Base-by-base conservation (phyloP, 139 green algal genomes). In the Pycnococcus provasolii region DNA sequence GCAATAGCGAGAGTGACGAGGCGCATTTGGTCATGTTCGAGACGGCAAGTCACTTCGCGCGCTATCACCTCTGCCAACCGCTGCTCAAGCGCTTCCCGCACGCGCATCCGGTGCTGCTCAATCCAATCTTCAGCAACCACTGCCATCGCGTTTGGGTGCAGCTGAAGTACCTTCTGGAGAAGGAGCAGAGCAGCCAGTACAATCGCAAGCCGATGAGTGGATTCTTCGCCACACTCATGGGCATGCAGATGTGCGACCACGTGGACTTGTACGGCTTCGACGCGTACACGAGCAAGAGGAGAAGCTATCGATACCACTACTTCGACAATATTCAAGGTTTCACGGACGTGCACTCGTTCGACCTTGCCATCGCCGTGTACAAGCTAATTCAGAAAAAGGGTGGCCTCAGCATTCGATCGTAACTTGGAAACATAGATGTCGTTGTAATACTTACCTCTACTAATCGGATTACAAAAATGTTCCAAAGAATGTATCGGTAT, bases 321-420 rank as follows among this genome's bases (percentile, higher is more conserved):
- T 75, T 75, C 53, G 69, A 75, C 53, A 71, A 75, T 45, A 60
- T 75, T 50, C 52, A 75, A 57, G 69, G 69, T 42, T 75, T 75
- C 69, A 75, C 69, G 8, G 69, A 69, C 60, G 53, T 68, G 44
- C 69, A 75, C 69, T 71, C 62, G 37, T 75, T 75, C 62, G 69
- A 75, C 62, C 62, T 75, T 8, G 69, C 69, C 46, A 75, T 75
- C 47, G 58, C 41, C 11, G 58, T 67, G 48, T 73, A 61, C 58
- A 68, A 60, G 58, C 67, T 68, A 7, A 68, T 73, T 26, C 57
- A 63, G 26, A 40, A 63, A 26, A 26, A 26, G 26, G 26, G 26
- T 26, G 26, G 26, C 26, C 26, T 26, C 26, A 26, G 26, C 26
- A 26, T 26, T 26, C 26, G 26, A 26, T 26, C 26, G 26, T 26